Evolutionary conservation across 1,284 basidiomycete species (phyloP).

Genomic region (Leccinum huronense): DNA sequence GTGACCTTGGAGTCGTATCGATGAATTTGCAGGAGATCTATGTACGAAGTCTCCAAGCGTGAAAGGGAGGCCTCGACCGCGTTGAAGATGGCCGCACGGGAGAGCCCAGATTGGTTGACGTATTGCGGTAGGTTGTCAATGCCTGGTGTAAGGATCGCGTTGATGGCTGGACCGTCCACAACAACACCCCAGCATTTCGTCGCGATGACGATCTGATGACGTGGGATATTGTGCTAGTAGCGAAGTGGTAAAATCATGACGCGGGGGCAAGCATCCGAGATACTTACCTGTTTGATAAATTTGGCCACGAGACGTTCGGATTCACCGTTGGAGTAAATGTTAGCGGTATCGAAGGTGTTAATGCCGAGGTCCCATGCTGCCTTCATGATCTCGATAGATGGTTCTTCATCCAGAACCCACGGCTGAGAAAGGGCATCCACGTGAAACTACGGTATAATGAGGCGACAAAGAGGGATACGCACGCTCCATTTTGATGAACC

Average conservation of each 20-base stretch:
- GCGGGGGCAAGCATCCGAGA: not conserved
- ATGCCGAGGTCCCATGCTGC: constrained; percentile 1
- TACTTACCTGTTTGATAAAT: not conserved
- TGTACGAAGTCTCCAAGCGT: not conserved
- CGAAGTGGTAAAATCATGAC: not conserved
- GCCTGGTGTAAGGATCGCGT: not conserved
- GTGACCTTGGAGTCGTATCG: not conserved
- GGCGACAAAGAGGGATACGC: not conserved
- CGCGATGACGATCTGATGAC: not conserved
- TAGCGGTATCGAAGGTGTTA: not conserved
- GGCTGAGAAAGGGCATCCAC: not conserved
- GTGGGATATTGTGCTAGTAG: not conserved
- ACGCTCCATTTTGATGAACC: not conserved
- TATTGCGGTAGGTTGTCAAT: not conserved
- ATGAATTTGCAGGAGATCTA: not conserved
- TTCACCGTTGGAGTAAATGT: not conserved
- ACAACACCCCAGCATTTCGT: not conserved
- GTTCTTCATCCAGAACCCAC: not conserved
- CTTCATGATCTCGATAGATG: not conserved
- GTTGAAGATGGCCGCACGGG: not conserved
- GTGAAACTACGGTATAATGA: not conserved
- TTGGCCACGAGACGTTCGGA: not conserved
- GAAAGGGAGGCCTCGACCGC: not conserved
- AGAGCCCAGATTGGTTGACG: not conserved
- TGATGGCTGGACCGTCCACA: not conserved